Base-by-base conservation (phyloP, 2,329 filamentous ascomycete genomes). In the Pseudocercospora musae region DNA sequence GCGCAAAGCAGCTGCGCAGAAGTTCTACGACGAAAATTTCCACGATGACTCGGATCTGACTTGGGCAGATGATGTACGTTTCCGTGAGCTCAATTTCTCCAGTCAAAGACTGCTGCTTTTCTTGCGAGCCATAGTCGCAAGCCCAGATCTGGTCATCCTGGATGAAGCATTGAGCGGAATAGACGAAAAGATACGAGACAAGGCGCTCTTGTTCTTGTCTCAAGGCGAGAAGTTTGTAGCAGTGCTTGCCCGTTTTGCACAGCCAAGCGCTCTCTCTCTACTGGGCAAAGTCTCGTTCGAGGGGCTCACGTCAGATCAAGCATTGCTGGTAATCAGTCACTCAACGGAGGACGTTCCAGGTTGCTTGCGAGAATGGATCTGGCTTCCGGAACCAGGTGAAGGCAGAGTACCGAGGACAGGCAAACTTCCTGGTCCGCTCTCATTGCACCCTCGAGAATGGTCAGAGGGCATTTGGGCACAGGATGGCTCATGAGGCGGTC, bases 261-360 rank as follows among this genome's bases (percentile, higher is more conserved):
- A 72, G 18, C 31, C 50, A 18, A 72, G 69, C 50, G 48, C 65
- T 1, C 74, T 76, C 0, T 75, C 78, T 7, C 78, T 76, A 59
- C 68, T 76, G 0, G 83, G 79, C 0, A 72, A 74, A 1, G 80
- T 86, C 1, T 80, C 77, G 21, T 77, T 94, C 4, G 72, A 71
- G 0, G 92, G 92, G 0, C 76, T 97, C 60, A 82, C 82, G 1
- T 80, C 86, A 0, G 76, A 85, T 21, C 94, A 98, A 77, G 92
- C 92, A 0, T 78, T 99, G 58, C 84, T 98, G n/a, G 92, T 93
- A 66, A 94, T 98, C 63, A 95, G 92, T 64, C 95, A 99, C 78
- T 83, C 94, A 64, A 88, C 87, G 65, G 92, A 96, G 70, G 95
- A 99, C 76, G 90, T 98, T 9, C 95, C 95, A 0, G 87, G 89